Percentiles rank a stretch among this genome's conserved stretches.
These are phyloP conservation scores for Allantophomopsis lycopodina DNA, from an alignment of 2,329 filamentous ascomycete species.

Conservation along the genomic window DNA sequence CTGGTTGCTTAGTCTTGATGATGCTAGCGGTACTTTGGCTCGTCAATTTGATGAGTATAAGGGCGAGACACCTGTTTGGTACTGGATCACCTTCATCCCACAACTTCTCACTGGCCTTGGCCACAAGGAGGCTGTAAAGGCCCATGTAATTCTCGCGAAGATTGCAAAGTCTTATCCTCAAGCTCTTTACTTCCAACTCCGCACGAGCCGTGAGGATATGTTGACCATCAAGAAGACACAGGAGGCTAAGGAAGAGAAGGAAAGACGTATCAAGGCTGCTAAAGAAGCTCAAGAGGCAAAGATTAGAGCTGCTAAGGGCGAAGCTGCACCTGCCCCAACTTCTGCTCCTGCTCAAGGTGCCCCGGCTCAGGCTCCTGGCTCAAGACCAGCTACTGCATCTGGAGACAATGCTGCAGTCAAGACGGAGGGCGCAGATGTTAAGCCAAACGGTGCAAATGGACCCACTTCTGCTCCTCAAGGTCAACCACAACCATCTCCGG, in stretches of 20 bases:
- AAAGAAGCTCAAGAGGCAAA: conserved; percentile 22
- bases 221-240: conserved; percentile 80
- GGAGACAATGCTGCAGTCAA: conserved; percentile 21
- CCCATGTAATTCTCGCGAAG: conserved; percentile 76
- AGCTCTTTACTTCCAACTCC: conserved; percentile 85
- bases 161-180: conserved; percentile 95
- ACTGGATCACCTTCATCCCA: conserved; percentile 98
- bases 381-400: conserved; percentile 27
- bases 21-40: conserved; percentile 70
- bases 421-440: conserved; percentile 10
- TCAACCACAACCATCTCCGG: conserved; percentile 19
- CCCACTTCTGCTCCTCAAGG: conserved; percentile 19
- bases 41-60: conserved; percentile 91
- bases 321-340: conserved; percentile 12
- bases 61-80: conserved; percentile 95
- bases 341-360: conserved; percentile 16
- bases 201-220: conserved; percentile 92
- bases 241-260: conserved; percentile 52
- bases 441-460: conserved; percentile 23
- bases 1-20: conserved; percentile 90
- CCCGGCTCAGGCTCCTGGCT: conserved; percentile 15
- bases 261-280: conserved; percentile 19
- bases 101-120: conserved; percentile 86
- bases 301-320: conserved; percentile 22
- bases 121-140: conserved; percentile 79